Base-by-base conservation (phyloP, 2,329 filamentous ascomycete species). In the Thermothelomyces thermophilus region DNA sequence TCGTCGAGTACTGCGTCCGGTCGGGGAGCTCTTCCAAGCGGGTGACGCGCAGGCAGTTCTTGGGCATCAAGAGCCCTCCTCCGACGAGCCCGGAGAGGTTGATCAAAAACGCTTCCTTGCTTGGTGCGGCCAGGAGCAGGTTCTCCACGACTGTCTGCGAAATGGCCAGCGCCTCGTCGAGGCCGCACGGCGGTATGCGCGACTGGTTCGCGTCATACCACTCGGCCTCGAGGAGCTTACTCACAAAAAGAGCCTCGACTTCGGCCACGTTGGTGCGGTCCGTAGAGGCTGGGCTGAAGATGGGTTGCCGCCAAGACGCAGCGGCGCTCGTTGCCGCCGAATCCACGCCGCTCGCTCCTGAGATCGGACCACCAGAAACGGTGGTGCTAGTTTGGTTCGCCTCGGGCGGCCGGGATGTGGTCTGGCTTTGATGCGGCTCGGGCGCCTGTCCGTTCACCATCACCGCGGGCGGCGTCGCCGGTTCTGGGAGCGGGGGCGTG, bases 71-170 rank as follows among this genome's bases (percentile, higher is more conserved):
- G 24, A 74, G 63, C 42, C 68, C 71, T 3, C 75, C 75, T 8
- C 80, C 80, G 0, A 73, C 73, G 10, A 83, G 68, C 4, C 77
- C 77, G 0, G 79, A 73, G 5, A 83, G 62, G 58, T 82, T 83
- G 56, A 81, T 75, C 11, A 83, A 65, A 56, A 83, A 82, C 0
- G 73, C 70, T 59, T 82, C 73, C 5, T 75, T 72, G 10, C 71
- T 75, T 1, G 68, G 64, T 0, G 78, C 75, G 39, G 73, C 70
- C 34, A 69, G 70, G 52, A 74, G 70, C 52, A 82, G 70, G 46
- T 73, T 73, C 47, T 75, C 72, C 20, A 82, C 68, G n/a, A 76
- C 70, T 37, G 73, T 68, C 50, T 75, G 71, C 43, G 74, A 70
- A n/a, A 84, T 68, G 26, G 74, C 77, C 10, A 68, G 64, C 1